Percentiles rank a stretch among this genome's conserved stretches.
These are phyloP conservation scores for Scedosporium minutisporum DNA, from an alignment of 2,329 filamentous ascomycete species.

Conservation along the genomic window DNA sequence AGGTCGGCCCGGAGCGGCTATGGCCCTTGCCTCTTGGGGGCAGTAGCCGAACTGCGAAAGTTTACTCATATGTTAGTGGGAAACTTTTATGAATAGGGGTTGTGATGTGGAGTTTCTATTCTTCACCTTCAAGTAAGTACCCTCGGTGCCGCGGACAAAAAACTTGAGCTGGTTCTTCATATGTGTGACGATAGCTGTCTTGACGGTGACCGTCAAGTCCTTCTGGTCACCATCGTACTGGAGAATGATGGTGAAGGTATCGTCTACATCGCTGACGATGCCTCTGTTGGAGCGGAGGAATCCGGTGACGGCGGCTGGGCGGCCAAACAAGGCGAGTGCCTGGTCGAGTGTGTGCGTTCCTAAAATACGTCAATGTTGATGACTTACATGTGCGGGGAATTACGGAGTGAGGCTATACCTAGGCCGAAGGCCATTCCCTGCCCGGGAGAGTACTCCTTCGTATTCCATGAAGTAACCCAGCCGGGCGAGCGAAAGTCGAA, in stretches of 20 bases:
- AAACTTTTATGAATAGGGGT: background rate
- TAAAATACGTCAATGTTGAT: background rate
- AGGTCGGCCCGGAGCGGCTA: constrained; percentile 10
- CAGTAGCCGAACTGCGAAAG: constrained; percentile 16
- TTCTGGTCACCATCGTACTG: constrained; percentile 38
- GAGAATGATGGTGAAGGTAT: constrained; percentile 47
- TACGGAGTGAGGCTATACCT: constrained; percentile 14
- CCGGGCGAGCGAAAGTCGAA: constrained; percentile 44
- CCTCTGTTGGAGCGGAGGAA: constrained; percentile 45
- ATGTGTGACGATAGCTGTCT: constrained; percentile 48
- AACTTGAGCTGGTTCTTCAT: constrained; percentile 51
- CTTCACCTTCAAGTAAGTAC: constrained; percentile 30
- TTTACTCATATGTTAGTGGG: background rate
- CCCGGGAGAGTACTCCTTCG: constrained; percentile 24
- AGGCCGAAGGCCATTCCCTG: constrained; percentile 32
- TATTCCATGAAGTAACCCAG: constrained; percentile 25
- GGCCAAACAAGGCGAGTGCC: constrained; percentile 45
- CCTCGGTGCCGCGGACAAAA: constrained; percentile 53
- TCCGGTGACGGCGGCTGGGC: constrained; percentile 46
- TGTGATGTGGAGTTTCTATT: background rate
- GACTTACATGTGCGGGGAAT: constrained; percentile 9
- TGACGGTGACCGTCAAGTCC: constrained; percentile 46
- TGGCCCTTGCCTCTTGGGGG: constrained; percentile 20
- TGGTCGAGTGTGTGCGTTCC: constrained; percentile 57
- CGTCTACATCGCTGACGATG: constrained; percentile 29